Evolutionary conservation across 2,329 filamentous ascomycete species (phyloP), one percentile per base, ranked within the genome.

Genomic region (Sclerotinia trifoliorum): DNA sequence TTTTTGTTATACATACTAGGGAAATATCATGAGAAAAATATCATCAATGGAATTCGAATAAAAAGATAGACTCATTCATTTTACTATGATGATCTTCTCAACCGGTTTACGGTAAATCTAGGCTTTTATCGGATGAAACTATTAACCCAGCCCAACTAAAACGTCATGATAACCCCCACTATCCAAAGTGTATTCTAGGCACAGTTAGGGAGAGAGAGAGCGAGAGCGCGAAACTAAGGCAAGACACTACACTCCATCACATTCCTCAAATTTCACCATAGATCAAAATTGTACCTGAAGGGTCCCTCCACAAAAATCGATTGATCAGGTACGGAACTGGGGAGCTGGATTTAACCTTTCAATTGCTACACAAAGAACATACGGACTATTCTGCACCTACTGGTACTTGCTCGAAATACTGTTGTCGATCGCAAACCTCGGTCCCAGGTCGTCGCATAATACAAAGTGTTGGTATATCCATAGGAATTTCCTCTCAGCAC

Each of bases 101-200:
- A n/a, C 26, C 42, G 29, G 26, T 61, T 35, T 32, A 17, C 3
- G 57, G 44, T 49, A 61, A n/a, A 61, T 61, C 58, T 49, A n/a
- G 26, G 29, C 52, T 39, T 35, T 49, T 19, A 49, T 62, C 58
- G 58, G 58, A 62, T 51, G 42, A 61, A 49, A 35, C 29, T 35
- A 26, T 32, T n/a, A 26, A 29, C 19, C 26, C 21, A 61, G 44
- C 13, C 58, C 44, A 42, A 62, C 21, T 32, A 49, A 62, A 62
- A 62, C 58, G 58, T 62, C 46, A 62, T 62, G 46, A 62, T 48
- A 49, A 46, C 58, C 58, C 58, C 58, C 57, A 61, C 58, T 49
- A 61, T 48, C 35, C 58, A 32, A 61, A 29, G 15, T 62, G 29
- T 39, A 51, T 51, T 49, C 29, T 26, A 29, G 24, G 56, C 11